Base-by-base conservation (phyloP, 2,329 filamentous ascomycete species). In the Colletotrichum shisoi region DNA sequence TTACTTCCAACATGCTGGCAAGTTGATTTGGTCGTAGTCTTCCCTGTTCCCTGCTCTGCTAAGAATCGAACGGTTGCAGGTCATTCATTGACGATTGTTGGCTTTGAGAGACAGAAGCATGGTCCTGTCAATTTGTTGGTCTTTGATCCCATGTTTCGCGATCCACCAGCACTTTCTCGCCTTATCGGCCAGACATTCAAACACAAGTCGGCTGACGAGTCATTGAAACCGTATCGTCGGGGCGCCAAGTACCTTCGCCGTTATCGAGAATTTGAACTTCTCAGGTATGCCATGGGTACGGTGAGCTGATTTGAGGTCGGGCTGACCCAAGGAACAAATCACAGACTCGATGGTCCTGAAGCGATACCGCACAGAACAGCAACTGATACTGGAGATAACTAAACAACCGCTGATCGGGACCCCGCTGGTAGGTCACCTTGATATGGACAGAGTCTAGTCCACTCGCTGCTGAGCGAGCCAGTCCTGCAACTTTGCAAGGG, bases 81-180 rank as follows among this genome's bases (percentile, higher is more conserved):
- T 3, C 94, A 98, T 76, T 97, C 94, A 1, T 83, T 97, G 81
- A 96, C 93, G 0, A 93, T 98, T 58, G 83, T 98, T 62, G 94
- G 94, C 0, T 83, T 96, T 31, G 93, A 97, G 77, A 87, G 85
- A 70, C 85, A 84, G 34, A 81, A 79, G 40, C 84, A 90, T 67
- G 91, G 91, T 31, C 80, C 82, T 19, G 80, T 83, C 58, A 91
- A 91, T 71, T 80, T 98, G 19, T 81, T 98, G 0, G 91, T 97
- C 13, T 96, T 97, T 75, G 94, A 98, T 75, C 93, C 94, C 1
- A 91, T 91, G 79, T 93, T 92, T 76, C 88, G 85, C 62, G 90
- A 93, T 52, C 86, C 89, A 0, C 81, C 83, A 2, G 83, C 83
- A 19, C 84, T 96, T 72, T 83, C 81, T 69, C 85, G 85, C 60